Percentiles rank a stretch among this genome's conserved stretches.
Evolutionary conservation across 257 asterid species (phyloP).

Genomic region (Solanum appendiculatum): DNA sequence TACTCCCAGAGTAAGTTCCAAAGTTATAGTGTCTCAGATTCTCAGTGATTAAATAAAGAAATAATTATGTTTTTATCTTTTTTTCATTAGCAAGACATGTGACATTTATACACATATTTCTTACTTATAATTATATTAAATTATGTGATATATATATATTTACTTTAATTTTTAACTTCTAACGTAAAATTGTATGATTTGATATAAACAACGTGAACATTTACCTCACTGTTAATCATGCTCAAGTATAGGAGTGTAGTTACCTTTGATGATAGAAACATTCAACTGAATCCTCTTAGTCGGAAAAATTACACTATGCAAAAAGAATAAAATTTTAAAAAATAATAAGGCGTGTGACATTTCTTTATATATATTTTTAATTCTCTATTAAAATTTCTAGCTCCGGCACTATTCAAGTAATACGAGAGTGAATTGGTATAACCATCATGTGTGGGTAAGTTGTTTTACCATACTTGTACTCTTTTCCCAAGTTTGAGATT

Average conservation of each 20-base stretch:
- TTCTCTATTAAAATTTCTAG: no score
- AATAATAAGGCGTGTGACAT: background rate
- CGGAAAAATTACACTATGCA: background rate
- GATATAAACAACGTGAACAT: background rate
- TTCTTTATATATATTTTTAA: no score
- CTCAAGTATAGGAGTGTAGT: no score
- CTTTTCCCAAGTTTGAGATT: background rate
- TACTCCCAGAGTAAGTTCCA: background rate
- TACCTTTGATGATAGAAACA: no score
- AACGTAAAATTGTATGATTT: background rate
- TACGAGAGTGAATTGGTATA: background rate
- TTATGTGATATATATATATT: background rate
- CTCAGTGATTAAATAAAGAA: background rate
- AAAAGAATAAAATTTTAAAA: background rate
- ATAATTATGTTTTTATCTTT: background rate
- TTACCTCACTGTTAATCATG: no score
- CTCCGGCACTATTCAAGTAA: background rate
- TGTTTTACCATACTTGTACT: background rate
- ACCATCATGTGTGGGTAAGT: background rate
- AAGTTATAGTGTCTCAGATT: background rate
- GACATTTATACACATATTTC: background rate
- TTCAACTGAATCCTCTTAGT: background rate
- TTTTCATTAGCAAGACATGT: background rate
- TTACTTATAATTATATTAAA: background rate
- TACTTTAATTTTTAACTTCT: background rate